phyloP scores from a whole-genome alignment of 2,329 filamentous ascomycete genomes.

The Penicillium sumatraense region DNA sequence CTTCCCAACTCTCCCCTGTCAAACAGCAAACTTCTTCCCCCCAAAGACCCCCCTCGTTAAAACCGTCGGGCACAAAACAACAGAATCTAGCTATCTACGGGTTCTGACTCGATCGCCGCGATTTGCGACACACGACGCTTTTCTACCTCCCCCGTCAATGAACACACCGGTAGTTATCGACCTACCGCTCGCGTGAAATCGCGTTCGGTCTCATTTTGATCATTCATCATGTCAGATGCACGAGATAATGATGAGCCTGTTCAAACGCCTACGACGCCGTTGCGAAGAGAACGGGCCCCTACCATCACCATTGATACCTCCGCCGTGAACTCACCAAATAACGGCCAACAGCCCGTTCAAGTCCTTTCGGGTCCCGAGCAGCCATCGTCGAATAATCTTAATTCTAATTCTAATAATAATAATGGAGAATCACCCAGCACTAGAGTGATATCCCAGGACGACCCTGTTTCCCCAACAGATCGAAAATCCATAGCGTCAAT shows the following conservation, averaged over 20 bases:
- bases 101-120: background rate
- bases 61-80: background rate
- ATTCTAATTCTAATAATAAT: slow-evolving; percentile 25
- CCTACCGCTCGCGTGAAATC: slow-evolving; percentile 17
- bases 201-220: slow-evolving; percentile 16
- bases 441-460: slow-evolving; percentile 34
- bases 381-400: slow-evolving; percentile 41
- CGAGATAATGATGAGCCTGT: slow-evolving; percentile 31
- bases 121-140: background rate
- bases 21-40: background rate
- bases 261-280: slow-evolving; percentile 34
- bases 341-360: slow-evolving; percentile 38
- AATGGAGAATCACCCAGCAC: slow-evolving; percentile 32
- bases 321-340: slow-evolving; percentile 50
- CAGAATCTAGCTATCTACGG: background rate
- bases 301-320: slow-evolving; percentile 64
- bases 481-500: slow-evolving; percentile 57
- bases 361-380: slow-evolving; percentile 40
- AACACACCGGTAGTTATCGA: slow-evolving; percentile 4
- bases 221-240: slow-evolving; percentile 38
- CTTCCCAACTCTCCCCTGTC: slow-evolving; percentile 1
- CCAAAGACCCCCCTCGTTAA: background rate
- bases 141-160: slow-evolving; percentile 10
- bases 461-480: slow-evolving; percentile 52
- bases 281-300: slow-evolving; percentile 52